Percentiles rank a stretch among this genome's conserved stretches.
Evolutionary conservation across 2,329 filamentous ascomycete genomes (phyloP).

Genomic region (Epichloe coenophiala): DNA sequence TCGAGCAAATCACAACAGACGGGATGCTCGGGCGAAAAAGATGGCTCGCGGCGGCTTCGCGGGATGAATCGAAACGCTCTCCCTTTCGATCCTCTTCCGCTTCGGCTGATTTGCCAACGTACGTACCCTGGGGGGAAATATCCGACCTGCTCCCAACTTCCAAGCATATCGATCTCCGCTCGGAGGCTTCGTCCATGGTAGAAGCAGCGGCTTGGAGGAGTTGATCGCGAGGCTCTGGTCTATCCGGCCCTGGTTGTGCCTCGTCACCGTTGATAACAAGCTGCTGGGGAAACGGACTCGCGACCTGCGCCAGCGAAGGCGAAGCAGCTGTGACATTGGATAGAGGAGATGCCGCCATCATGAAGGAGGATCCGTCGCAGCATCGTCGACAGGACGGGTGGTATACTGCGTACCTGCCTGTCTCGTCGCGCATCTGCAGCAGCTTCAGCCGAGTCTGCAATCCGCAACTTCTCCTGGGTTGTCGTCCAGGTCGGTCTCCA

Average conservation of each 20-base stretch:
- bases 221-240: neutral
- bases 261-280: conserved; percentile 20
- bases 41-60: conserved; percentile 40
- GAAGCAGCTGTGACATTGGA: conserved; percentile 16
- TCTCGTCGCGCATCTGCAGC: conserved; percentile 18
- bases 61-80: conserved; percentile 13
- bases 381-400: conserved; percentile 21
- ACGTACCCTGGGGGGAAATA: neutral
- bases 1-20: conserved; percentile 73
- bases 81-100: conserved; percentile 9
- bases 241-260: conserved; percentile 6
- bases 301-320: conserved; percentile 16
- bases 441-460: conserved; percentile 21
- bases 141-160: neutral
- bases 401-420: conserved; percentile 17
- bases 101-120: conserved; percentile 4
- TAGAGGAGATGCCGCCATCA: conserved; percentile 12
- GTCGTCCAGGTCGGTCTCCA: conserved; percentile 20
- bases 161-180: conserved; percentile 8
- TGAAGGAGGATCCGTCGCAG: conserved; percentile 26
- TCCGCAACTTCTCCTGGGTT: conserved; percentile 31
- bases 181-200: neutral
- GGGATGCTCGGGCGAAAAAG: conserved; percentile 55
- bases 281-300: conserved; percentile 25
- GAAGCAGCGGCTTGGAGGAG: neutral